phyloP scores from a whole-genome alignment of 441 rosid genomes.

The Gossypium schwendimanii region DNA sequence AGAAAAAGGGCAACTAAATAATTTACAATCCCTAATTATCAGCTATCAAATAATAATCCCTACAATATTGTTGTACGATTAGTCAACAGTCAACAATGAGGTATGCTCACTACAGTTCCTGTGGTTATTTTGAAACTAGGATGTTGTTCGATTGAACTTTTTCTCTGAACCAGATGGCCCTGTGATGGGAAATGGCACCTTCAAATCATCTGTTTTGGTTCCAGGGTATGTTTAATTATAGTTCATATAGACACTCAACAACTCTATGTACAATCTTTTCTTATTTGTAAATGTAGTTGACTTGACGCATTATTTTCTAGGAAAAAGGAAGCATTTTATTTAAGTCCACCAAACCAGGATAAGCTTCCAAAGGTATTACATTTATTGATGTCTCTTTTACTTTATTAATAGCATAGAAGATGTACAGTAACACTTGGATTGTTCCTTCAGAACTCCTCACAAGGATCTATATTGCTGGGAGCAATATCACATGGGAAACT shows the following conservation, averaged over 20 bases:
- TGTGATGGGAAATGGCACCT: constrained; percentile 80
- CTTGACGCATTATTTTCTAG: constrained; percentile 33
- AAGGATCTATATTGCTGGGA: constrained; percentile 78
- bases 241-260: not conserved
- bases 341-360: constrained; percentile 77
- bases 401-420: not conserved
- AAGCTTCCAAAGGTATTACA: constrained; percentile 78
- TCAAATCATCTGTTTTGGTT: constrained; percentile 62
- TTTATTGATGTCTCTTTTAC: constrained; percentile 9
- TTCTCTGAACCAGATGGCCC: constrained; percentile 96
- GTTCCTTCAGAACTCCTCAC: constrained; percentile 63
- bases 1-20: no score
- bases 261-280: not conserved
- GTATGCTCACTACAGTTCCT: not conserved
- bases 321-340: constrained; percentile 75
- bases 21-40: no score
- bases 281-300: constrained; percentile 9
- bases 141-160: constrained; percentile 55
- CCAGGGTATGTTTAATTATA: constrained; percentile 61
- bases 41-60: no score
- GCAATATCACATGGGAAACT: constrained; percentile 69
- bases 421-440: constrained; percentile 4
- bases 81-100: not conserved
- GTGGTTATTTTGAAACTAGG: constrained; percentile 38
- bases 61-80: no score